phyloP scores from a whole-genome alignment of 257 asterid species.

The Osmanthus fragrans region DNA sequence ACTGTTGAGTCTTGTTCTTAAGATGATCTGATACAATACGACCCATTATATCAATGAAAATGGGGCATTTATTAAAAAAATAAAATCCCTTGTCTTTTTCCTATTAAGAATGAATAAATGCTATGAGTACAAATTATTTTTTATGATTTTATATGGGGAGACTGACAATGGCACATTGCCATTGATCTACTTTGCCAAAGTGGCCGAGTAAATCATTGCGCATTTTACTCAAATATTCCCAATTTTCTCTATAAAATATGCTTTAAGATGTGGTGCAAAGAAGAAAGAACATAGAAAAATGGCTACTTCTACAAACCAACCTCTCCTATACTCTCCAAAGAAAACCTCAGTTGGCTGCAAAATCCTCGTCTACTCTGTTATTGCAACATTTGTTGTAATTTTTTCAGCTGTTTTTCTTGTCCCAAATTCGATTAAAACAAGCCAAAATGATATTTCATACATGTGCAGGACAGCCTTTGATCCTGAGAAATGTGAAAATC shows the following conservation, averaged over 20 bases:
- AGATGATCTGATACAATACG: too few relatives aligned
- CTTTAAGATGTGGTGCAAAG: not conserved
- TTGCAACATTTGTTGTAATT: constrained; percentile 15
- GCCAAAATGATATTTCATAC: constrained; percentile 8
- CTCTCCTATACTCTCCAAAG: constrained; percentile 29
- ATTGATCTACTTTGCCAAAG: not conserved
- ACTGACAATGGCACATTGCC: too few relatives aligned
- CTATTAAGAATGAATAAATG: not conserved
- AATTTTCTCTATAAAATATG: constrained; percentile 1
- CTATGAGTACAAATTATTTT: too few relatives aligned
- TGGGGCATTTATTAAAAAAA: too few relatives aligned
- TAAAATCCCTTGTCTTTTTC: not conserved
- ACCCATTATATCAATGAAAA: too few relatives aligned
- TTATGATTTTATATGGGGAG: too few relatives aligned
- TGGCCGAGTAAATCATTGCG: not conserved
- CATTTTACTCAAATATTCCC: not conserved
- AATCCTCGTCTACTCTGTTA: constrained; percentile 22
- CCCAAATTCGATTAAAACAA: constrained; percentile 17
- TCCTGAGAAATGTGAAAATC: constrained; percentile 30
- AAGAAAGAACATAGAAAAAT: constrained; percentile 12
- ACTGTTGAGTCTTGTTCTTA: too few relatives aligned
- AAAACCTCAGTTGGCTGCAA: constrained; percentile 25
- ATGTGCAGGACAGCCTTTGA: constrained; percentile 36
- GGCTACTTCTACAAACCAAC: constrained; percentile 30
- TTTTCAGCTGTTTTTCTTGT: constrained; percentile 27